Evolutionary conservation across 1,284 basidiomycete species (phyloP).

Genomic region (Pseudozyma tsukubaensis): DNA sequence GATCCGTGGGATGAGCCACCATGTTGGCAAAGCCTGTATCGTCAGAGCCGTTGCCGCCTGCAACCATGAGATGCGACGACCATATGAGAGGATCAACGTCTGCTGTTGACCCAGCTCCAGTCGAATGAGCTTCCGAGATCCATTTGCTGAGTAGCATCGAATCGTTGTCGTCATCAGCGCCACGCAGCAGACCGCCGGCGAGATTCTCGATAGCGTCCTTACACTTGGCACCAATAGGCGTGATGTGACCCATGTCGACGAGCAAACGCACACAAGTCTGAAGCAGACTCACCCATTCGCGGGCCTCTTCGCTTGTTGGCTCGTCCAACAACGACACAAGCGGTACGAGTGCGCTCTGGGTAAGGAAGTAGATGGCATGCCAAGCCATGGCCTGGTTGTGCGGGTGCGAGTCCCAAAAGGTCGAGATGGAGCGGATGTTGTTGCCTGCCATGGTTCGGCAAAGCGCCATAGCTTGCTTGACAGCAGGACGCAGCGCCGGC

Average conservation of each 20-base stretch:
- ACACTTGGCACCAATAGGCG: constrained; percentile 48
- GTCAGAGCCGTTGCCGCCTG: constrained; percentile 19
- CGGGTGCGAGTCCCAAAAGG: constrained; percentile 49
- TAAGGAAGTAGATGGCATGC: constrained; percentile 53
- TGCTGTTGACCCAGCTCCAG: constrained; percentile 8
- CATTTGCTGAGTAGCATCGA: constrained; percentile 35
- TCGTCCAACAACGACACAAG: constrained; percentile 49
- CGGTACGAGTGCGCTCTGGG: constrained; percentile 50
- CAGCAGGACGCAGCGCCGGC: constrained; percentile 39
- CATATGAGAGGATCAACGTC: constrained; percentile 40
- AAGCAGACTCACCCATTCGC: constrained; percentile 38
- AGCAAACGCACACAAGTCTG: constrained; percentile 44
- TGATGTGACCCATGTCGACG: constrained; percentile 47
- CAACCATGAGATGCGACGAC: constrained; percentile 38
- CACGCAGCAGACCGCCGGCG: constrained; percentile 26
- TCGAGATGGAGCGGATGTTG: constrained; percentile 49
- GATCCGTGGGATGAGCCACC: constrained; percentile 29
- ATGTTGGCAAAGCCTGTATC: constrained; percentile 18
- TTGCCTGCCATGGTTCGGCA: constrained; percentile 47
- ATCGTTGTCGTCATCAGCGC: constrained; percentile 25
- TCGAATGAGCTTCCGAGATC: constrained; percentile 26
- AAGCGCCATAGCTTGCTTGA: constrained; percentile 50
- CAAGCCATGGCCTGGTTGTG: constrained; percentile 55
- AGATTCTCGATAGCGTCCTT: constrained; percentile 48
- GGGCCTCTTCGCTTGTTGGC: constrained; percentile 33